phyloP scores from a whole-genome alignment of 257 asterid genomes.

The Pogostemon cablin region DNA sequence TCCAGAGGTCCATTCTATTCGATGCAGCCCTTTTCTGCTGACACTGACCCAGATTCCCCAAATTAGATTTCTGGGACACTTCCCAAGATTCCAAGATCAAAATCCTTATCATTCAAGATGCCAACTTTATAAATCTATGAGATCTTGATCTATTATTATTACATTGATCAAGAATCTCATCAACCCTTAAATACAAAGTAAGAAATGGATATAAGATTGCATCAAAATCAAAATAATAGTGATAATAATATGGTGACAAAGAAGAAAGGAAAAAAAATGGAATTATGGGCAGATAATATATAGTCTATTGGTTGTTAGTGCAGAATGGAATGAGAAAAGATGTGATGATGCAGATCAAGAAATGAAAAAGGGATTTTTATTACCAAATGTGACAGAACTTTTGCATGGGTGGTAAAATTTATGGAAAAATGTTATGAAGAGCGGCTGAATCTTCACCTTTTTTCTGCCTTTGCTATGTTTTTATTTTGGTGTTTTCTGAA shows the following conservation, averaged over 20 bases:
- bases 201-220: conserved; percentile 1
- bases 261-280: background rate
- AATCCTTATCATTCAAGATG: background rate
- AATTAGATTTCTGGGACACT: conserved; percentile 41
- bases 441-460: conserved; percentile 31
- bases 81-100: conserved; percentile 31
- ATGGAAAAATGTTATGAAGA: conserved; percentile 37
- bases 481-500: conserved; percentile 35
- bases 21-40: conserved; percentile 40
- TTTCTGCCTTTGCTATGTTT: conserved; percentile 33
- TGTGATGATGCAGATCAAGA: conserved; percentile 34
- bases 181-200: background rate
- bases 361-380: conserved; percentile 13
- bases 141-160: background rate
- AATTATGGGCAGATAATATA: conserved; percentile 21
- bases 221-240: conserved; percentile 9
- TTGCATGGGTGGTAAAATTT: conserved; percentile 28
- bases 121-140: background rate
- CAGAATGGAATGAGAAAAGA: conserved; percentile 20
- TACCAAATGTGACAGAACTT: conserved; percentile 32
- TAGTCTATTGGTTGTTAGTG: conserved; percentile 38
- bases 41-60: conserved; percentile 39
- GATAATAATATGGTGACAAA: background rate
- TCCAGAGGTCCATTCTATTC: conserved; percentile 48
- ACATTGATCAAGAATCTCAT: background rate